Evolutionary conservation across 1,284 basidiomycete genomes (phyloP).

Genomic region (Pholiota adiposa): DNA sequence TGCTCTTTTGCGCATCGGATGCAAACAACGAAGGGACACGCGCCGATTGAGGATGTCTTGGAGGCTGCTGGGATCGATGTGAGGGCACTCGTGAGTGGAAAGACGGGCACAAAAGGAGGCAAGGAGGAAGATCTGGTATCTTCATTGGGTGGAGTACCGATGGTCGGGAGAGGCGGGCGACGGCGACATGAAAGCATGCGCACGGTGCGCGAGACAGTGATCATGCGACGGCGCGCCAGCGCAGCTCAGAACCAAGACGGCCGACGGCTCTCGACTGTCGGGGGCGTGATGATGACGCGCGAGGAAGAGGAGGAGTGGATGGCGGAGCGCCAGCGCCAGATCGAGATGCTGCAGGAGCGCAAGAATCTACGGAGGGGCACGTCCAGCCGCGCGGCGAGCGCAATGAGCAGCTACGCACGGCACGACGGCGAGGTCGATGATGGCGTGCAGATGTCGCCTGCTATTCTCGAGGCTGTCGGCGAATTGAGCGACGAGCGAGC

Average conservation of each 20-base stretch:
- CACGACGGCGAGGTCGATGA: background rate
- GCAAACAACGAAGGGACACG: conserved; percentile 71
- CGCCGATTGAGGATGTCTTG: conserved; percentile 69
- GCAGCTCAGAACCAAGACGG: background rate
- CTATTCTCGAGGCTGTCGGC: background rate
- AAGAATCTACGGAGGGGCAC: background rate
- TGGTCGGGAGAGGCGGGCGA: background rate
- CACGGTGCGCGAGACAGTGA: background rate
- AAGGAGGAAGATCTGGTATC: background rate
- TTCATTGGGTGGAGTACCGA: background rate
- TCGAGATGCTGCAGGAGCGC: background rate
- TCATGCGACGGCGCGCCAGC: background rate
- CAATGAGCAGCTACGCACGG: background rate
- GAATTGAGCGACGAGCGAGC: background rate
- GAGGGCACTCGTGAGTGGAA: background rate
- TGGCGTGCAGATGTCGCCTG: background rate
- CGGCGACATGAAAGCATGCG: background rate
- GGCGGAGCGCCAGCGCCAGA: background rate
- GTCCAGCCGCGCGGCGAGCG: background rate
- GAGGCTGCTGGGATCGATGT: conserved; percentile 55
- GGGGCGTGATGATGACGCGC: background rate
- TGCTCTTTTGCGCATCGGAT: conserved; percentile 76
- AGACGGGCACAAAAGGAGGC: background rate
- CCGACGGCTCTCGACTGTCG: background rate
- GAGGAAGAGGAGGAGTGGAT: background rate